Evolutionary conservation across 2,329 filamentous ascomycete species (phyloP).

Genomic region (Huntiella abstrusa): DNA sequence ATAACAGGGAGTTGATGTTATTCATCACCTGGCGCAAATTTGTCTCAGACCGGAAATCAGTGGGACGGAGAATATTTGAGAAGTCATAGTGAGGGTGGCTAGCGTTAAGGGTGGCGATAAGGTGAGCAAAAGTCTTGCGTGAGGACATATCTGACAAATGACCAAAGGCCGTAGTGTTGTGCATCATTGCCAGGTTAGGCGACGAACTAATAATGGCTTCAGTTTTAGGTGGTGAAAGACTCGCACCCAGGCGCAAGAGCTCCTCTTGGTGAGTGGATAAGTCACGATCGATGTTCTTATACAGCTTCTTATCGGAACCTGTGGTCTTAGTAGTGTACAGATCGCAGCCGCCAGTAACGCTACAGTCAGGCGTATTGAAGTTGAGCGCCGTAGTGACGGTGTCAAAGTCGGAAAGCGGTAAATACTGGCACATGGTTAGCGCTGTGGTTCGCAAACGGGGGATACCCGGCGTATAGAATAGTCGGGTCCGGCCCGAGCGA

Average conservation of each 20-base stretch:
- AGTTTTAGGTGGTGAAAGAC: slow-evolving; percentile 66
- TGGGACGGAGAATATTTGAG: slow-evolving; percentile 71
- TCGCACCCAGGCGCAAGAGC: slow-evolving; percentile 67
- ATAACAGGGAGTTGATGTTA: slow-evolving; percentile 69
- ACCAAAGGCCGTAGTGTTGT: slow-evolving; percentile 79
- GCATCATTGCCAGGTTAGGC: slow-evolving; percentile 43
- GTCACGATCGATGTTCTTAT: slow-evolving; percentile 83
- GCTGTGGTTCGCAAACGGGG: not conserved
- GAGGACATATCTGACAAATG: slow-evolving; percentile 74
- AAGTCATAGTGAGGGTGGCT: slow-evolving; percentile 90
- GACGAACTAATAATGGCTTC: slow-evolving; percentile 47
- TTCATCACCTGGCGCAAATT: slow-evolving; percentile 68
- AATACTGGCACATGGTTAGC: slow-evolving; percentile 40
- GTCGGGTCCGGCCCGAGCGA: not conserved
- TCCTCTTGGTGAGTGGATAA: slow-evolving; percentile 84
- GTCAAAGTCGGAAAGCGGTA: slow-evolving; percentile 81
- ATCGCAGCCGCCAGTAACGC: slow-evolving; percentile 84
- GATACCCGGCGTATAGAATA: not conserved
- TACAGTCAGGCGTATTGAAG: slow-evolving; percentile 84
- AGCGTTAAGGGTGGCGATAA: slow-evolving; percentile 91
- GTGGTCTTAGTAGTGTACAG: slow-evolving; percentile 95
- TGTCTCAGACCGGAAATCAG: slow-evolving; percentile 75
- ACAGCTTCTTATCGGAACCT: slow-evolving; percentile 88
- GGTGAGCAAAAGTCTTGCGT: slow-evolving; percentile 80
- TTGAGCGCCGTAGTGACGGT: slow-evolving; percentile 83